Percentiles rank a stretch among this genome's conserved stretches.
phyloP scores from a whole-genome alignment of 768 basidiomycete genomes.

The Rickenella mellea region DNA sequence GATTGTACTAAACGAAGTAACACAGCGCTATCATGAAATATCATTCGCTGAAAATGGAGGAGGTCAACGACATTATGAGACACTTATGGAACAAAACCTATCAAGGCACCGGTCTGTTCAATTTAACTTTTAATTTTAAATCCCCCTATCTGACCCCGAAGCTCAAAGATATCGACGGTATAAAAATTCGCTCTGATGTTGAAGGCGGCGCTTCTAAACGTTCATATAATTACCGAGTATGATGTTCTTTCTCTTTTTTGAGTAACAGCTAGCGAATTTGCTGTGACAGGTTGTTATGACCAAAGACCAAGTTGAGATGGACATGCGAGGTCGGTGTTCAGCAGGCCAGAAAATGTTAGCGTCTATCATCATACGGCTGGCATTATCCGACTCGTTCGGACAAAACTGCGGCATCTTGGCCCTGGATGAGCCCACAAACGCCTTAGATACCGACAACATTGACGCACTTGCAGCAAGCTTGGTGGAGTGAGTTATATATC shows the following conservation, averaged over 20 bases:
- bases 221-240: conserved; percentile 93
- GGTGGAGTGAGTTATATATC: conserved; percentile 59
- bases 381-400: conserved; percentile 94
- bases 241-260: conserved; percentile 16
- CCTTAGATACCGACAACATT: conserved; percentile 92
- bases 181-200: conserved; percentile 87
- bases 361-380: conserved; percentile 94
- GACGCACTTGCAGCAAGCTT: conserved; percentile 87
- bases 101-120: conserved; percentile 82
- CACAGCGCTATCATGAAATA: conserved; percentile 96
- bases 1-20: conserved; percentile 10
- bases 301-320: conserved; percentile 98
- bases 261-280: conserved; percentile 10
- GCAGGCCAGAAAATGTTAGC: conserved; percentile 99
- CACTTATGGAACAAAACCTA: conserved; percentile 99
- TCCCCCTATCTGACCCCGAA: conserved; percentile 20
- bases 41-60: conserved; percentile 95
- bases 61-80: conserved; percentile 96
- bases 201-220: conserved; percentile 87
- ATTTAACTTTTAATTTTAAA: background rate
- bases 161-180: conserved; percentile 99
- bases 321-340: conserved; percentile 97
- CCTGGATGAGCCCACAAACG: conserved; percentile 96
- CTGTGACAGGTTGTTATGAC: conserved; percentile 86
- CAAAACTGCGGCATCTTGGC: conserved; percentile 97